Conservation (phyloP, 345 rosid species). For the Citrus inodora region DNA sequence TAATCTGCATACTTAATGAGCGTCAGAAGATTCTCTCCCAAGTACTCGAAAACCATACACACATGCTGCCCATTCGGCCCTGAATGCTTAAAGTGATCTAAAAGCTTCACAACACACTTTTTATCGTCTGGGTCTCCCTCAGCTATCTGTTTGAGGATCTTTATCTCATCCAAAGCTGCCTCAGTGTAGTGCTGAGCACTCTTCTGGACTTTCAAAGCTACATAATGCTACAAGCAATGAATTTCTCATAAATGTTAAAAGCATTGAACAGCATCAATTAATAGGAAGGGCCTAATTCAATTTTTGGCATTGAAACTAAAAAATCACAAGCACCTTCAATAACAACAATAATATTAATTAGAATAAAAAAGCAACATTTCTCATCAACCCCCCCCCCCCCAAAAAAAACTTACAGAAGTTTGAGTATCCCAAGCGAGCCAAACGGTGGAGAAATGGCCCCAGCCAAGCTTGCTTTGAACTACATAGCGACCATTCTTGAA, state of each 20-base stretch:
- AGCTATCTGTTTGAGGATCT: slow-evolving; percentile 65
- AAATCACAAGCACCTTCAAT: background rate
- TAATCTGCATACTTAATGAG: slow-evolving; percentile 61
- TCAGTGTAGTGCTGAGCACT: slow-evolving; percentile 77
- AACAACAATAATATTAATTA: background rate
- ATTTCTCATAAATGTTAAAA: background rate
- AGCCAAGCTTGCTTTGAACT: slow-evolving; percentile 69
- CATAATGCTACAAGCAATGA: slow-evolving; percentile 41
- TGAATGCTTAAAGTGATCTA: slow-evolving; percentile 76
- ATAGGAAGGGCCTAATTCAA: background rate
- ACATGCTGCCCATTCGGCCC: slow-evolving; percentile 82
- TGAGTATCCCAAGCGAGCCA: slow-evolving; percentile 80
- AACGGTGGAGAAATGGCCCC: slow-evolving; percentile 87
- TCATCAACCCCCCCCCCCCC: background rate
- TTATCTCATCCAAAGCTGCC: slow-evolving; percentile 81
- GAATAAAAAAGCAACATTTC: background rate
- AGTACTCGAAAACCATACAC: slow-evolving; percentile 76
- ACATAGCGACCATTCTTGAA: slow-evolving; percentile 63
- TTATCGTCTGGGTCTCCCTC: slow-evolving; percentile 62
- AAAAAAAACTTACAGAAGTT: slow-evolving; percentile 29
- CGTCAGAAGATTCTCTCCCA: slow-evolving; percentile 69
- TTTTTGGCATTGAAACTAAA: background rate
- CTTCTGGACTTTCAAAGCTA: slow-evolving; percentile 68
- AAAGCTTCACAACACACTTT: slow-evolving; percentile 66
- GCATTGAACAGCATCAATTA: background rate